Conservation (phyloP, 768 basidiomycete species). For the Agaricus blazei region DNA sequence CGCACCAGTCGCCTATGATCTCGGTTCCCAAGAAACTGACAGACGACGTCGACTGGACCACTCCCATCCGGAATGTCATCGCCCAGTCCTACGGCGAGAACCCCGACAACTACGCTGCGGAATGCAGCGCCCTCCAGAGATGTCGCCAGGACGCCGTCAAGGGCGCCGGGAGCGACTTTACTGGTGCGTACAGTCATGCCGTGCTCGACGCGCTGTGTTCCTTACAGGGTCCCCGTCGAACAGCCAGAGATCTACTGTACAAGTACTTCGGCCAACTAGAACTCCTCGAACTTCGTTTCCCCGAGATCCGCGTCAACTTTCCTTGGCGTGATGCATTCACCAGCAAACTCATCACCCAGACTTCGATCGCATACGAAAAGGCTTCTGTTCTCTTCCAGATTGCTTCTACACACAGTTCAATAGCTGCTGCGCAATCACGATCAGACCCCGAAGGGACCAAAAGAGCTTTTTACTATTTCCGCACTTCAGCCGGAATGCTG, state of each 20-base stretch:
- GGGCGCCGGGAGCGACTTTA: slow-evolving; percentile 93
- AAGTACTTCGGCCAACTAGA: slow-evolving; percentile 99
- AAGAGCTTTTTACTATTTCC: slow-evolving; percentile 88
- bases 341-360: slow-evolving; percentile 87
- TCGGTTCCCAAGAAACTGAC: slow-evolving; percentile 93
- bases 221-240: not conserved
- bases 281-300: slow-evolving; percentile 92
- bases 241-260: slow-evolving; percentile 90
- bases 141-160: slow-evolving; percentile 95
- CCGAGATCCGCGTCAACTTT: slow-evolving; percentile 94
- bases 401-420: slow-evolving; percentile 87
- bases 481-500: slow-evolving; percentile 91
- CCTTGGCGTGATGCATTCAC: slow-evolving; percentile 98
- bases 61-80: slow-evolving; percentile 80
- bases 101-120: slow-evolving; percentile 82
- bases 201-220: not conserved
- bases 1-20: slow-evolving; percentile 83
- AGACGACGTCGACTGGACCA: slow-evolving; percentile 94
- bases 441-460: slow-evolving; percentile 90
- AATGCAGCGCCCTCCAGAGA: slow-evolving; percentile 80
- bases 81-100: slow-evolving; percentile 90
- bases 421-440: slow-evolving; percentile 81
- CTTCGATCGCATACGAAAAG: slow-evolving; percentile 97
- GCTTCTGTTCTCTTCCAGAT: slow-evolving; percentile 97
- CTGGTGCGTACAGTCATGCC: slow-evolving; percentile 48